These are phyloP conservation scores for Eutrema heterophyllum DNA, from an alignment of 345 rosid genomes.

Conservation along the genomic window DNA sequence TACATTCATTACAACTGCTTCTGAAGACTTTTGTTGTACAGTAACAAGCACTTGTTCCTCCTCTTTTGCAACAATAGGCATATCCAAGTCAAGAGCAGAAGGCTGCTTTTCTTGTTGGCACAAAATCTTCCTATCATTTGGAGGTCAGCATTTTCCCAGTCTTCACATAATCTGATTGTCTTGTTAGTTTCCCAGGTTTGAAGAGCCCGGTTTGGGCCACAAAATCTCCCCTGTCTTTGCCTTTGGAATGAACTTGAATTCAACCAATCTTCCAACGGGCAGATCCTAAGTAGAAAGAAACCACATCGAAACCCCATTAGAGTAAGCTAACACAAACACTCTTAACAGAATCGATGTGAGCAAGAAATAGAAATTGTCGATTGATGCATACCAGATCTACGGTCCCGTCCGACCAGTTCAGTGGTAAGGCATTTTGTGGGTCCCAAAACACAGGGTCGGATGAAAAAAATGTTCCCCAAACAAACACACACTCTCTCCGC, in stretches of 20 bases:
- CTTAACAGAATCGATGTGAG: neutral
- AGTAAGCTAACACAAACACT: too few species aligned
- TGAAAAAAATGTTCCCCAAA: constrained; percentile 69
- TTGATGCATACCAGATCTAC: constrained; percentile 51
- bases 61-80: neutral
- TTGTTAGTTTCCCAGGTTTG: constrained; percentile 53
- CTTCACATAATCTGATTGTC: constrained; percentile 48
- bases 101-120: constrained; percentile 14
- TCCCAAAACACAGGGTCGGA: constrained; percentile 71
- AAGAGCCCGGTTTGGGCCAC: constrained; percentile 76
- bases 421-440: constrained; percentile 52
- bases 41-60: constrained; percentile 9
- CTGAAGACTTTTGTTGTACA: constrained; percentile 21
- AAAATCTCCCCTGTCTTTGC: constrained; percentile 31
- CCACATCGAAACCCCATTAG: too few species aligned
- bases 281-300: constrained; percentile 45
- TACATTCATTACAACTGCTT: constrained; percentile 37
- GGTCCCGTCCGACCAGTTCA: constrained; percentile 83
- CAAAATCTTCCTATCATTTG: constrained; percentile 58
- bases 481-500: constrained; percentile 64
- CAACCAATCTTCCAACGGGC: constrained; percentile 51
- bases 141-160: constrained; percentile 62
- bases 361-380: neutral
- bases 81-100: constrained; percentile 19
- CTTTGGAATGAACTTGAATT: constrained; percentile 69